phyloP scores from a whole-genome alignment of 2,329 filamentous ascomycete species.

The Penicillium psychrosexuale region DNA sequence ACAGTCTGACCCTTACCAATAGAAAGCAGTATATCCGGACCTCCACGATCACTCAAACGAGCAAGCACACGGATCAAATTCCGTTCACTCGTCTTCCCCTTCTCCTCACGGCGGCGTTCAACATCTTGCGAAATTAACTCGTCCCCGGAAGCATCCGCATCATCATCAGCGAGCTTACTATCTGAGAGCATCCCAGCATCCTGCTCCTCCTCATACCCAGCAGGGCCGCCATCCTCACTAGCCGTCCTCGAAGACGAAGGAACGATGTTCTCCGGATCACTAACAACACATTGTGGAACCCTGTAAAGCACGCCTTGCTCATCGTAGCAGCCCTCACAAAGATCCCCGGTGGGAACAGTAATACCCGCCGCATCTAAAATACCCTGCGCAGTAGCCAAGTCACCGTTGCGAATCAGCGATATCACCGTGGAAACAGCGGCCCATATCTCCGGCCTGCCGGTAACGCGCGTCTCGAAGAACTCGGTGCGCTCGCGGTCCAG shows the following conservation, averaged over 20 bases:
- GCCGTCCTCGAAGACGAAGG: not conserved
- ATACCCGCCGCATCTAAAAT: conserved; percentile 76
- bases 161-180: conserved; percentile 31
- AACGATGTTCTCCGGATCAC: conserved; percentile 61
- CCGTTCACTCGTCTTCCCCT: conserved; percentile 58
- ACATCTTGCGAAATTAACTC: conserved; percentile 37
- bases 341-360: conserved; percentile 68
- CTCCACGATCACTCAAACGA: conserved; percentile 62
- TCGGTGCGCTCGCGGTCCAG: conserved; percentile 70
- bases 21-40: conserved; percentile 59
- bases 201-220: conserved; percentile 18
- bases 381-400: conserved; percentile 69
- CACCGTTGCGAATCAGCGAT: conserved; percentile 62
- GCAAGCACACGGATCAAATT: conserved; percentile 59
- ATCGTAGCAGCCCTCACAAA: conserved; percentile 71
- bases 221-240: conserved; percentile 19
- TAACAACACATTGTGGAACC: conserved; percentile 65
- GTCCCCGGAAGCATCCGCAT: conserved; percentile 42
- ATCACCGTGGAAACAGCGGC: conserved; percentile 66
- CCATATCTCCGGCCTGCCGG: conserved; percentile 76
- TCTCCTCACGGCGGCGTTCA: conserved; percentile 52
- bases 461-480: conserved; percentile 88
- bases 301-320: conserved; percentile 66
- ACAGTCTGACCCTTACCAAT: conserved; percentile 63
- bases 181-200: conserved; percentile 28